Conservation (phyloP, 2,329 filamentous ascomycete species). For the Lasiodiplodia sp. region DNA sequence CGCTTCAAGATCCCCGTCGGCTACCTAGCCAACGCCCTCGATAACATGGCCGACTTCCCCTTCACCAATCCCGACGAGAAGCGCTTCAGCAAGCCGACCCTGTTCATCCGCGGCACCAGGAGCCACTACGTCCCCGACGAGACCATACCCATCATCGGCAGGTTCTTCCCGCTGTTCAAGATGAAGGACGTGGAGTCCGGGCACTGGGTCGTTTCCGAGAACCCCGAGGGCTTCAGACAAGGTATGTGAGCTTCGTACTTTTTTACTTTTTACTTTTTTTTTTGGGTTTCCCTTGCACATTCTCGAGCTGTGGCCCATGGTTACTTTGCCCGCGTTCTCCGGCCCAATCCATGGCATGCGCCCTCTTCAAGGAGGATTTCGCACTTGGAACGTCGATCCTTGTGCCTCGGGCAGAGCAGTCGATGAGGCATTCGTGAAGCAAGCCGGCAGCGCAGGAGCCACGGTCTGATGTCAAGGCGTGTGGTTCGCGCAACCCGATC, state of each 20-base stretch:
- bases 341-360: background rate
- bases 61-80: conserved; percentile 74
- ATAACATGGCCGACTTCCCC: conserved; percentile 86
- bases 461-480: background rate
- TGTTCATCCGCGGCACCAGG: conserved; percentile 80
- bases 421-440: background rate
- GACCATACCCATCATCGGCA: conserved; percentile 76
- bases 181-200: conserved; percentile 78
- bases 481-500: background rate
- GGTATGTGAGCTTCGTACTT: conserved; percentile 2
- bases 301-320: conserved; percentile 42
- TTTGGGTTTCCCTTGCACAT: background rate
- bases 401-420: background rate
- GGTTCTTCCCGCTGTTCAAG: conserved; percentile 81
- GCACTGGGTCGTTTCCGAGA: conserved; percentile 91
- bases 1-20: conserved; percentile 82
- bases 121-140: conserved; percentile 85
- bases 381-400: background rate
- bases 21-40: conserved; percentile 71
- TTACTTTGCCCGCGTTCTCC: background rate
- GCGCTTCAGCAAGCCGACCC: conserved; percentile 76
- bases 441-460: conserved; percentile 8
- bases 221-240: conserved; percentile 72
- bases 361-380: background rate
- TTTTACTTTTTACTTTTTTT: background rate